phyloP scores from a whole-genome alignment of 2,329 filamentous ascomycete species.

The Ascochyta koolunga region DNA sequence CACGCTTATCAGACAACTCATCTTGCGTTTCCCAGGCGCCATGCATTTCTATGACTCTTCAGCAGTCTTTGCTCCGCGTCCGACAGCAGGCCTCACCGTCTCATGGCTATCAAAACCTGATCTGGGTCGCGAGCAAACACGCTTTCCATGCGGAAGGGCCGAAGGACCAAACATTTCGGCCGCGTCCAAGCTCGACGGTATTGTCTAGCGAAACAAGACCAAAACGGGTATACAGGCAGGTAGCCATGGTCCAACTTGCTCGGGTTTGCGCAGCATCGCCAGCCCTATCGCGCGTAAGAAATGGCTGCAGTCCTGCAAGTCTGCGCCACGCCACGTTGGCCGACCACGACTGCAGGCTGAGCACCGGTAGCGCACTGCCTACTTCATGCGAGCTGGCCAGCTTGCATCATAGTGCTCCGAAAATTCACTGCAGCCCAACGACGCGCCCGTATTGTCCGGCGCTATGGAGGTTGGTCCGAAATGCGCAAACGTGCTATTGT shows the following conservation, averaged over 20 bases:
- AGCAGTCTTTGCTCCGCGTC: conserved; percentile 37
- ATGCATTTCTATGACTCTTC: conserved; percentile 39
- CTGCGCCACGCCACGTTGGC: conserved; percentile 41
- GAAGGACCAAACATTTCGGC: conserved; percentile 1
- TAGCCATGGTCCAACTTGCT: conserved; percentile 22
- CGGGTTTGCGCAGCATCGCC: conserved; percentile 32
- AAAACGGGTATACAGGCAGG: conserved; percentile 3
- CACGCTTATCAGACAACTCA: conserved; percentile 46
- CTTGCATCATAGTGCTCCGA: conserved; percentile 39
- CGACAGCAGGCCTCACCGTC: conserved; percentile 16
- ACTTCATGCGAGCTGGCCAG: conserved; percentile 36
- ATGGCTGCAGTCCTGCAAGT: conserved; percentile 12
- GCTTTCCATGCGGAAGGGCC: conserved; percentile 2
- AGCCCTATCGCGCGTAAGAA: conserved; percentile 34
- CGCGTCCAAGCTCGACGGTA: conserved; percentile 7
- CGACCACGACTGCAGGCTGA: conserved; percentile 41
- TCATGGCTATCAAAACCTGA: conserved; percentile 4
- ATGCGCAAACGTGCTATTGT: conserved; percentile 18
- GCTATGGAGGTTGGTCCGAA: conserved; percentile 9
- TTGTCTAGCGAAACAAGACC: background rate
- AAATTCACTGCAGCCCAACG: conserved; percentile 38
- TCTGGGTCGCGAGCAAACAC: background rate
- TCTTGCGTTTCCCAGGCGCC: conserved; percentile 41
- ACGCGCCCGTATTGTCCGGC: conserved; percentile 21
- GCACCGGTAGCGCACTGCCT: conserved; percentile 18